Evolutionary conservation across 345 rosid species (phyloP), one percentile per base, ranked within the genome.

Genomic region (Garcia nutans): DNA sequence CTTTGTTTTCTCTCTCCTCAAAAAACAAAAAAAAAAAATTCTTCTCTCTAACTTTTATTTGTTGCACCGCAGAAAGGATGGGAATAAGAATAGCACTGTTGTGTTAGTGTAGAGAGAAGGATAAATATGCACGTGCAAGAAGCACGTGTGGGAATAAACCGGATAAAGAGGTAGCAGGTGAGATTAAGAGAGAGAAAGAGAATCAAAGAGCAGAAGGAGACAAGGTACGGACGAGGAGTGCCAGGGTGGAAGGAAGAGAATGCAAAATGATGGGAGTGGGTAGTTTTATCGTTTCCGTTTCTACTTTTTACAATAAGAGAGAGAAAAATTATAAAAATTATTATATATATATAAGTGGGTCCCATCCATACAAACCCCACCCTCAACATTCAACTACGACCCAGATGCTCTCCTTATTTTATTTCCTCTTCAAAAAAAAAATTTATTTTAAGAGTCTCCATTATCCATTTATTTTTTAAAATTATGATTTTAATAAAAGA

Each of bases 51-150:
- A 71, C 82, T 84, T 85, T 71, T 86, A 78, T 84, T 85, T 75
- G 93, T 93, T 90, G 93, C 93, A 90, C 95, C 92, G 82, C 87
- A 82, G 41, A 73, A 59, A 63, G 57, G 61, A 50, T 12, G 45
- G 60, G 83, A 76, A 78, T 67, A 74, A 73, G 52, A 66, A 74
- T 54, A 23, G 24, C 23, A 28, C 23, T 23, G 24, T 16, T 24
- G 28, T 3, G 13, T 23, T 42, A 0, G 17, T 1, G 19, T 17
- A 54, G 19, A 15, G 64, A 5, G n/a, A 3, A 57, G 22, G 61
- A 20, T 5, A 65, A 23, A 44, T 5, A 77, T 28, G 74, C 72
- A 56, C 68, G 68, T 72, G 77, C 50, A 58, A 26, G 68, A 19
- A 54, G 83, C 83, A 77, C 84, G 87, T 84, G 91, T 74, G 83